Base-by-base conservation (phyloP, 768 basidiomycete species). In the Termitomyces sp. region DNA sequence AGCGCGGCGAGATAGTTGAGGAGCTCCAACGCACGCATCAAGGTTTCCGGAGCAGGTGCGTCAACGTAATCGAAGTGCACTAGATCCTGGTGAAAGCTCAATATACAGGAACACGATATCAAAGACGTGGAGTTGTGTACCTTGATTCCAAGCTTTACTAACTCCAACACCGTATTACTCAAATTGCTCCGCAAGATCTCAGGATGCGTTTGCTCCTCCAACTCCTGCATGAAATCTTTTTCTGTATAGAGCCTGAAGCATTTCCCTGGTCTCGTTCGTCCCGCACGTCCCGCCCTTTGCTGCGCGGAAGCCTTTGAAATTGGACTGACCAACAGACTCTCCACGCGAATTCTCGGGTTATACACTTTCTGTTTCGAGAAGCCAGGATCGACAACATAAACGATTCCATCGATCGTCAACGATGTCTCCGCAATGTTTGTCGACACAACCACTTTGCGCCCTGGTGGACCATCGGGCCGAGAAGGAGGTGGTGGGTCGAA, bases 341-440 rank as follows among this genome's bases (percentile, higher is more conserved):
- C 96, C 20, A 98, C 96, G 50, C 96, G 87, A 60, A 98, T 97
- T 33, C 96, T 84, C 0, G 96, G 97, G 71, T 98, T 98, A 78
- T 98, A 99, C 51, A 98, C 89, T 70, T 96, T 98, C 74, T 98
- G 96, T 74, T 99, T 96, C 36, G 91, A 95, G 76, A 98, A 97
- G 1, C 95, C 95, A 0, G 95, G 93, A 68, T 98, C 96, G 49
- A 98, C 95, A 58, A 98, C 96, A 67, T 98, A 99, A n/a, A 99
- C 95, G 67, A 99, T 98, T 23, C 96, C 96, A 65, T 99, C 96
- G 59, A 99, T 98, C 3, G 96, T 99, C 46, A 98, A 75, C 2
- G 94, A 96, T 2, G 96, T 98, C 74, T 99, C 96, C 3, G 97
- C 97, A 59, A 98, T 94, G 70, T 98, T 99, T 32, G 96, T 99